Percentiles rank a stretch among this genome's conserved stretches.
Evolutionary conservation across 2,329 filamentous ascomycete genomes (phyloP).

Genomic region (Aspergillus japonicus): DNA sequence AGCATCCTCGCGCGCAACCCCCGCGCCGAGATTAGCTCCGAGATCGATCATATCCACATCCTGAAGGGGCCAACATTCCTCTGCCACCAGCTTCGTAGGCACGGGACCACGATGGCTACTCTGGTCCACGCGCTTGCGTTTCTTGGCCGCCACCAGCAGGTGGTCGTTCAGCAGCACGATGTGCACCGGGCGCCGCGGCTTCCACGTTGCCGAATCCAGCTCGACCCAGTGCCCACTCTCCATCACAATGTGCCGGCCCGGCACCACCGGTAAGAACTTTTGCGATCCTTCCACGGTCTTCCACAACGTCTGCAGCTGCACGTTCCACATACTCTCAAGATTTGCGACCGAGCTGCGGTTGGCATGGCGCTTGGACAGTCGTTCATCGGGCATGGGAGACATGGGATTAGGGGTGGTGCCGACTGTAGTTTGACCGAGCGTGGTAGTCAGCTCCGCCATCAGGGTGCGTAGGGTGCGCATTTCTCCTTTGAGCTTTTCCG

Average conservation of each 20-base stretch:
- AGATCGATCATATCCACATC: slow-evolving; percentile 93
- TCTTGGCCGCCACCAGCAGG: slow-evolving; percentile 82
- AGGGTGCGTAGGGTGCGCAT: slow-evolving; percentile 88
- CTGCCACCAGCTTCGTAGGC: slow-evolving; percentile 77
- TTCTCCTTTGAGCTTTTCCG: slow-evolving; percentile 93
- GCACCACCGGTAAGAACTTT: slow-evolving; percentile 87
- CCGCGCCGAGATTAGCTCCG: slow-evolving; percentile 51
- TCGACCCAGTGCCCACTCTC: slow-evolving; percentile 95
- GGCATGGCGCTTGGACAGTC: slow-evolving; percentile 55
- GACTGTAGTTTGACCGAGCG: slow-evolving; percentile 50
- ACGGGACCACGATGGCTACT: slow-evolving; percentile 47
- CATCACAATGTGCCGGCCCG: slow-evolving; percentile 89
- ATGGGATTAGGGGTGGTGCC: slow-evolving; percentile 56
- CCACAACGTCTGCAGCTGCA: slow-evolving; percentile 76
- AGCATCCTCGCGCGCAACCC: slow-evolving; percentile 39
- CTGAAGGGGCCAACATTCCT: slow-evolving; percentile 88
- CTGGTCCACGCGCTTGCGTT: slow-evolving; percentile 83
- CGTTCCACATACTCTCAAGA: slow-evolving; percentile 66
- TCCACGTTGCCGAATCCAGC: slow-evolving; percentile 95
- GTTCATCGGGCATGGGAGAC: slow-evolving; percentile 53
- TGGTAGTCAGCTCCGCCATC: slow-evolving; percentile 87
- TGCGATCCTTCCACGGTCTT: slow-evolving; percentile 98
- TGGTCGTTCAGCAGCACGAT: slow-evolving; percentile 94
- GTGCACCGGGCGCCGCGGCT: slow-evolving; percentile 82
- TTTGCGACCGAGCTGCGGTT: slow-evolving; percentile 88